phyloP scores from a whole-genome alignment of 225 moss, liverwort and hornwort genomes.

The Marchantia paleacea region DNA sequence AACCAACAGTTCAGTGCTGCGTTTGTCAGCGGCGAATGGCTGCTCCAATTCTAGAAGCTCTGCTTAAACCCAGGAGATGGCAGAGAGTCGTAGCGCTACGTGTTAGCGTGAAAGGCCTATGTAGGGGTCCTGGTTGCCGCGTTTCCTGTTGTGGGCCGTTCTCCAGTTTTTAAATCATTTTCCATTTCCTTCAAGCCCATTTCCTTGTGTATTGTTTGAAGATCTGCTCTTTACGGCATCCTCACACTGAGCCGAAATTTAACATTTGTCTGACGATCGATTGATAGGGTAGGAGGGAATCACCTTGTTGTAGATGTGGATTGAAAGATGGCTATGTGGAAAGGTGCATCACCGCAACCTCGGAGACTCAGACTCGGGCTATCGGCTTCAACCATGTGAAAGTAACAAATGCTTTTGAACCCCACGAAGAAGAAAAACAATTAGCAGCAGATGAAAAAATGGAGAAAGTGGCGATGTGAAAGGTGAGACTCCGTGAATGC shows the following conservation, averaged over 20 bases:
- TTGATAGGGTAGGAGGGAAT: neutral
- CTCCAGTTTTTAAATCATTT: neutral
- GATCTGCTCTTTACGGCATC: neutral
- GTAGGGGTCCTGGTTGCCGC: neutral
- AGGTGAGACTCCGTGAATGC: too few species aligned
- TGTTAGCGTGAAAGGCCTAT: neutral
- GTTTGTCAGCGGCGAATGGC: too few species aligned
- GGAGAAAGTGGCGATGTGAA: too few species aligned
- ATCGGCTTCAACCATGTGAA: neutral
- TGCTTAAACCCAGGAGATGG: neutral
- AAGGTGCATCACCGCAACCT: neutral
- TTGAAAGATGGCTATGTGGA: neutral
- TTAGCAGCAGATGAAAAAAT: too few species aligned
- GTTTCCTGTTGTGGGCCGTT: neutral
- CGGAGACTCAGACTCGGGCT: neutral
- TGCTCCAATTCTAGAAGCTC: neutral
- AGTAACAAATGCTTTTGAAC: too few species aligned
- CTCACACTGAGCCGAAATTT: neutral
- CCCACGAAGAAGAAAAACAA: too few species aligned
- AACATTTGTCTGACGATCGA: too few species aligned
- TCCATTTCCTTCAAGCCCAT: neutral
- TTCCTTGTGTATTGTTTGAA: neutral
- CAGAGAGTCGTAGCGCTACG: neutral
- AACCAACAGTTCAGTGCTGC: too few species aligned
- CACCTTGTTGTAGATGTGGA: neutral